Evolutionary conservation across 768 basidiomycete genomes (phyloP).

Genomic region (Lactarius tabidus): DNA sequence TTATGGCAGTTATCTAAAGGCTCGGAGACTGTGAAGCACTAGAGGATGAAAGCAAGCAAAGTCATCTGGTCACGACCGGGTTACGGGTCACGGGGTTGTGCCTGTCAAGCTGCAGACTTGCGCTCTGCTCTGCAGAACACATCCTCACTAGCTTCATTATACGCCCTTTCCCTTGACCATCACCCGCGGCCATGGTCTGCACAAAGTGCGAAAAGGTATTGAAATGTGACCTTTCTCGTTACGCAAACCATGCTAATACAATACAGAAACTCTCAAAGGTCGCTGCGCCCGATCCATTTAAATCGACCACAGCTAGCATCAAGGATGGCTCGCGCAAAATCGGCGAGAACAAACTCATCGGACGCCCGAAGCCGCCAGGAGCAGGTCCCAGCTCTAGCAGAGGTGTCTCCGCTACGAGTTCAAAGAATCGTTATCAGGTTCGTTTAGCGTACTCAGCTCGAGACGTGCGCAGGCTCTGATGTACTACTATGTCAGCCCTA

Average conservation of each 20-base stretch:
- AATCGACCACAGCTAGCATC: conserved; percentile 64
- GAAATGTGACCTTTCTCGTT: neutral
- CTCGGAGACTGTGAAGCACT: too few relatives aligned
- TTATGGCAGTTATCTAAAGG: too few relatives aligned
- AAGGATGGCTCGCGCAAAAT: conserved; percentile 78
- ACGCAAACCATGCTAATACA: conserved; percentile 28
- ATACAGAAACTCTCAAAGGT: conserved; percentile 83
- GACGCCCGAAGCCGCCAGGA: conserved; percentile 41
- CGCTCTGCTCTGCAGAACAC: too few relatives aligned
- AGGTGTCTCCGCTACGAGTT: conserved; percentile 41
- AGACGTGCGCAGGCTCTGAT: conserved; percentile 24
- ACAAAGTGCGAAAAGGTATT: conserved; percentile 75
- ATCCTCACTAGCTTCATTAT: neutral
- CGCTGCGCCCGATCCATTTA: conserved; percentile 86
- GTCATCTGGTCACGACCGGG: too few relatives aligned
- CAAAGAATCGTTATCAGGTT: conserved; percentile 76
- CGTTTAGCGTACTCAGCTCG: conserved; percentile 26
- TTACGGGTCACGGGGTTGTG: too few relatives aligned
- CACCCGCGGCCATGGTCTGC: conserved; percentile 64
- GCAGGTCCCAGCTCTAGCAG: conserved; percentile 21
- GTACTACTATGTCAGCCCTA: conserved; percentile 54
- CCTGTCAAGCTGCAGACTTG: too few relatives aligned
- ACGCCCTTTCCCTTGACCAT: too few relatives aligned
- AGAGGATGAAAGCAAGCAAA: too few relatives aligned
- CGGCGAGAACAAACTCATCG: conserved; percentile 80